These are phyloP conservation scores for Phylloboletellus chloephorus DNA, from an alignment of 1,284 basidiomycete genomes.

Conservation along the genomic window DNA sequence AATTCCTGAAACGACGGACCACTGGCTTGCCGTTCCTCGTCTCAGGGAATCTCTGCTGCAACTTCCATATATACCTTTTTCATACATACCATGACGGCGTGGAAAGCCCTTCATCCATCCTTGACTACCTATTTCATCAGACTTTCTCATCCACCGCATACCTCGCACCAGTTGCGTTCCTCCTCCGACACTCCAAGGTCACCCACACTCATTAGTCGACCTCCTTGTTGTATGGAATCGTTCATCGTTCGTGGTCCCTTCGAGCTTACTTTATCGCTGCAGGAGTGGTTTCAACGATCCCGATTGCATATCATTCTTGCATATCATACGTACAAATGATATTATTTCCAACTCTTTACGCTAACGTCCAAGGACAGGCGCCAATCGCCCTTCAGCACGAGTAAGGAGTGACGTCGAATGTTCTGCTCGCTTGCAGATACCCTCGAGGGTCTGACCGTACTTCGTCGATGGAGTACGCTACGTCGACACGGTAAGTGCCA, in stretches of 20 bases:
- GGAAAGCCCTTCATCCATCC: slow-evolving; percentile 16
- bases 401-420: slow-evolving; percentile 12
- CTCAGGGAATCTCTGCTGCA: slow-evolving; percentile 6
- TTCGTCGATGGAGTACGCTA: slow-evolving; percentile 53
- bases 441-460: slow-evolving; percentile 45
- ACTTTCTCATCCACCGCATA: slow-evolving; percentile 15
- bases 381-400: slow-evolving; percentile 3
- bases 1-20: slow-evolving; percentile 15
- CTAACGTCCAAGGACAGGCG: background rate
- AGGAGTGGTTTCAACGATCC: slow-evolving; percentile 14
- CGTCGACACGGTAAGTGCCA: slow-evolving; percentile 42
- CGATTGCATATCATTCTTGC: slow-evolving; percentile 16
- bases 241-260: slow-evolving; percentile 14
- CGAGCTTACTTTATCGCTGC: slow-evolving; percentile 23
- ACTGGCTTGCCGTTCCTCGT: slow-evolving; percentile 8
- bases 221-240: slow-evolving; percentile 27
- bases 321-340: slow-evolving; percentile 13
- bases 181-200: slow-evolving; percentile 10
- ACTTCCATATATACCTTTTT: slow-evolving; percentile 16
- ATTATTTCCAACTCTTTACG: slow-evolving; percentile 2
- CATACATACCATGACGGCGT: slow-evolving; percentile 24
- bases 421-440: slow-evolving; percentile 22
- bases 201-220: slow-evolving; percentile 24
- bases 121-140: slow-evolving; percentile 15
- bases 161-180: slow-evolving; percentile 6